A percentile compares a stretch with the other conserved stretches of the same genome.
Evolutionary conservation across 768 basidiomycete genomes (phyloP).

Genomic region (Suillus spraguei): DNA sequence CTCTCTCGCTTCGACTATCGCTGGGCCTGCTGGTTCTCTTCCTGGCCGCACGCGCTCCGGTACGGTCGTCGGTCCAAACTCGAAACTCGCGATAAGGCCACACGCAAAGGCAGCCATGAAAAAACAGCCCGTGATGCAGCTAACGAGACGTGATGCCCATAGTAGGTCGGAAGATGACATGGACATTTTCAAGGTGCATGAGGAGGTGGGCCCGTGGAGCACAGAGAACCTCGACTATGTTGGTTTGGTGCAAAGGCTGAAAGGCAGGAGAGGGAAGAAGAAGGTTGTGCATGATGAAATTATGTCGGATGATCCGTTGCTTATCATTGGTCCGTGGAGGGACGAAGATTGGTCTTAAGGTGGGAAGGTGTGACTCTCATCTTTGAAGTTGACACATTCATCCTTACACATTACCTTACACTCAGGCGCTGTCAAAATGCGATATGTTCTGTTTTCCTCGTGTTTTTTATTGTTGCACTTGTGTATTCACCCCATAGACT

Average conservation of each 20-base stretch:
- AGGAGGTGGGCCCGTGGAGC: constrained; percentile 14
- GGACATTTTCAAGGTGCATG: constrained; percentile 20
- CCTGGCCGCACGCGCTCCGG: constrained; percentile 49
- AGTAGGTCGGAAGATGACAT: constrained; percentile 27
- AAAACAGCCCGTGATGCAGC: constrained; percentile 1
- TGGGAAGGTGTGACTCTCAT: constrained; percentile 7
- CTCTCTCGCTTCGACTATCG: background rate
- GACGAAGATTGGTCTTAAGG: constrained; percentile 15
- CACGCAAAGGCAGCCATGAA: background rate
- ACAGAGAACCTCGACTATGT: constrained; percentile 26
- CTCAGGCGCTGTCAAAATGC: background rate
- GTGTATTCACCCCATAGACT: background rate
- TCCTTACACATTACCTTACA: background rate
- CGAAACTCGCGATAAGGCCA: constrained; percentile 21
- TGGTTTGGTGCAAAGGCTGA: constrained; percentile 13
- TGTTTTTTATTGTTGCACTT: constrained; percentile 1
- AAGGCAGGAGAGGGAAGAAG: constrained; percentile 1
- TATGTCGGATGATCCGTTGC: constrained; percentile 31
- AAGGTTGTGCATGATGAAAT: constrained; percentile 2
- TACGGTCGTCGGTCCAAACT: constrained; percentile 41
- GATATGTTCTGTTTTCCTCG: background rate
- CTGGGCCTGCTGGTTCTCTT: constrained; percentile 6
- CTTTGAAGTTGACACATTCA: background rate
- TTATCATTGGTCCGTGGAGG: constrained; percentile 22
- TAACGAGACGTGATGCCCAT: constrained; percentile 1